Base-by-base conservation (phyloP, 352 stramenopile species). In the Pythium guiyangense region DNA sequence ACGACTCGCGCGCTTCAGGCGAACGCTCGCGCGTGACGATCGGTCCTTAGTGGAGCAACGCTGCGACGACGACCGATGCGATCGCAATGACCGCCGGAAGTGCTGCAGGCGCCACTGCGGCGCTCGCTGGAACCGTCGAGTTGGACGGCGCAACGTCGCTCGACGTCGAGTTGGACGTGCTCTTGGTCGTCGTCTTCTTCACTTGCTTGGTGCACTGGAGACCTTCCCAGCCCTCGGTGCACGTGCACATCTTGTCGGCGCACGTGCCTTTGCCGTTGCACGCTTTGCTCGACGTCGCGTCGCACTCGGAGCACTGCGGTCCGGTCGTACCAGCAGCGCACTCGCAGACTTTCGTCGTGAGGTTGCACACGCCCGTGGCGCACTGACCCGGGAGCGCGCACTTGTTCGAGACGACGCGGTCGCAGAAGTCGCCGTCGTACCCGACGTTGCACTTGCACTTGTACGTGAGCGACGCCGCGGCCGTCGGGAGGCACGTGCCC, bases 381-480 rank as follows among this genome's bases (percentile, higher is more conserved):
- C 79, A 91, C 58, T 91, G 81, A 20, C 81, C 79, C 9, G 79
- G 80, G 37, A 86, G 60, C 46, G 81, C 74, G 62, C 81, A 91
- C 63, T 86, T 85, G 77, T 89, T 89, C 44, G 78, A 87, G 47
- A 78, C 69, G n/a, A 85, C 73, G 6, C 59, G 58, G 43, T 84
- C 69, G 49, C 79, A 89, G 54, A 69, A 74, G 54, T 74, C 63
- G 5, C 74, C 74, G 42, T 69, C 84, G 79, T 91, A 91, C 46
- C 81, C 81, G n/a, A 76, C 51, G 63, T 88, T 89, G 71, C 79
- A 91, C 42, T 69, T 72, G 68, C 81, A 91, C 43, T 63, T 74
- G 71, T 89, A 91, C 42, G 70, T 57, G 51, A 82, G 64, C 48
- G 63, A 74, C 20, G 59, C 79, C 0, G 71, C 55, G 1, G 49